Conservation (phyloP, 1,139 yeast genomes). For the Magnusiomyces ingens region DNA sequence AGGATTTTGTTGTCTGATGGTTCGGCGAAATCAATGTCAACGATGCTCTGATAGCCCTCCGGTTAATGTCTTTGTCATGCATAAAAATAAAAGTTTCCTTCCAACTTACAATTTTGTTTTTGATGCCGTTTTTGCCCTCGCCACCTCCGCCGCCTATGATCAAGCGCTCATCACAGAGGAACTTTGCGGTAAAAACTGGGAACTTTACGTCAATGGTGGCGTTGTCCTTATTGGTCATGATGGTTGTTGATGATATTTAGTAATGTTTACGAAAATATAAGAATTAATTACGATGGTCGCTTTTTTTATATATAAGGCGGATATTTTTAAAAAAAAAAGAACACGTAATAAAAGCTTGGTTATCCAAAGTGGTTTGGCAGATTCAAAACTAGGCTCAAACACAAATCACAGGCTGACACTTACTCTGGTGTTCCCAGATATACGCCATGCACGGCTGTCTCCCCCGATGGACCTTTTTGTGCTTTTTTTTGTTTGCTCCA, state of each 20-base stretch:
- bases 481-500: too few species aligned
- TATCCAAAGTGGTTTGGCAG: too few species aligned
- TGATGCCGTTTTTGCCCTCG: slow-evolving; percentile 80
- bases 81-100: neutral
- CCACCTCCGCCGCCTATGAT: slow-evolving; percentile 94
- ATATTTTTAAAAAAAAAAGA: neutral
- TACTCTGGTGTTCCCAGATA: too few species aligned
- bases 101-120: slow-evolving; percentile 53
- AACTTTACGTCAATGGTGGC: slow-evolving; percentile 51
- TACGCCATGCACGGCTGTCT: too few species aligned
- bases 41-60: slow-evolving; percentile 17
- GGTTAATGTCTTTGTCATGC: too few species aligned
- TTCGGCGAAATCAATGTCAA: slow-evolving; percentile 16
- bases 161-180: slow-evolving; percentile 53
- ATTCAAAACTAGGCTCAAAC: too few species aligned
- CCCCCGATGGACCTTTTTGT: too few species aligned
- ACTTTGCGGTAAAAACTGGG: slow-evolving; percentile 76
- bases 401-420: too few species aligned
- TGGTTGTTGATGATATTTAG: neutral
- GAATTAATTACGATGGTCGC: neutral
- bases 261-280: neutral
- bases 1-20: slow-evolving; percentile 9
- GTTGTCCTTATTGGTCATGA: neutral
- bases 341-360: too few species aligned
- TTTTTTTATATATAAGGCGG: neutral